Evolutionary conservation across 805 yeast genomes (phyloP).

Genomic region (Saccharomycopsis javanensis): DNA sequence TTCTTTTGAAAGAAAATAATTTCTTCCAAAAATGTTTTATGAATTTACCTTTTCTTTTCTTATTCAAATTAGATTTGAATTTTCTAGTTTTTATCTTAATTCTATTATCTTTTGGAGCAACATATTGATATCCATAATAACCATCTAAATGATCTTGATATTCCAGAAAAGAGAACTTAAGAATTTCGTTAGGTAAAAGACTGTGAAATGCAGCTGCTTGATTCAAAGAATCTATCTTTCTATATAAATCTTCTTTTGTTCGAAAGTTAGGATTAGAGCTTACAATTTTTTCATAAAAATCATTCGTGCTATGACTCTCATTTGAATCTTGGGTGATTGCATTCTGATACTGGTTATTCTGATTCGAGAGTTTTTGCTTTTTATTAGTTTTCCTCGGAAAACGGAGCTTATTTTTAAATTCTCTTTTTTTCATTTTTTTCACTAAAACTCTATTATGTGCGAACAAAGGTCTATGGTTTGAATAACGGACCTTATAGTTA

Average conservation of each 20-base stretch:
- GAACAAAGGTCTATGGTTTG: background rate
- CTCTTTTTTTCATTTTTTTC: background rate
- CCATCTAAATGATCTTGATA: background rate
- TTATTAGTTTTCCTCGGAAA: background rate
- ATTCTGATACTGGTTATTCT: background rate
- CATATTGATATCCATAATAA: background rate
- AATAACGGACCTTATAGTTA: background rate
- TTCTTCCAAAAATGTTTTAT: conserved; percentile 7
- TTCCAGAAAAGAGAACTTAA: background rate
- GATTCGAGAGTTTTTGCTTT: conserved; percentile 1
- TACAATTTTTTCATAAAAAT: background rate
- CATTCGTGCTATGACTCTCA: background rate
- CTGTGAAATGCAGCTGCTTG: background rate
- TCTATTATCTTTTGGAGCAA: background rate
- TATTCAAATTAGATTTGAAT: background rate
- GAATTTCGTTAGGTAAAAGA: background rate
- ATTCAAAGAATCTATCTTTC: background rate
- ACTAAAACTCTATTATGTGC: background rate
- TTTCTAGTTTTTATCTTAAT: background rate
- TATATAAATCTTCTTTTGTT: background rate
- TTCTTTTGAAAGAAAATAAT: conserved; percentile 6
- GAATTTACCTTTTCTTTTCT: conserved; percentile 4
- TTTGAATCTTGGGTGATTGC: background rate
- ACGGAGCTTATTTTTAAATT: background rate
- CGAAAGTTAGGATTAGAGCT: background rate